Base-by-base conservation (phyloP, 768 basidiomycete species). In the Naganishia vishniacii region DNA sequence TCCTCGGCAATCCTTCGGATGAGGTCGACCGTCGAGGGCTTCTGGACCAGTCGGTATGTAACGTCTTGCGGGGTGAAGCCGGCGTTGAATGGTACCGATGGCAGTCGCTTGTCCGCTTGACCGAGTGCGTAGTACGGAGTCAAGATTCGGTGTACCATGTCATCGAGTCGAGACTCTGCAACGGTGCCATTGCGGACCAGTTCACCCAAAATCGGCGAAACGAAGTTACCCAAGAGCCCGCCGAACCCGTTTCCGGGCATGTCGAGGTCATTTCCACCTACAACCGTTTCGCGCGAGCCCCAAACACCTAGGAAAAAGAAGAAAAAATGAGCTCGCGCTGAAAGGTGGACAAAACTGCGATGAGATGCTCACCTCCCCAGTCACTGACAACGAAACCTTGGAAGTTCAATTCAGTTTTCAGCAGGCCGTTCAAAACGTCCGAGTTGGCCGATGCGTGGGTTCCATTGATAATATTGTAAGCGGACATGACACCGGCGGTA, bases 51-150 rank as follows among this genome's bases (percentile, higher is more conserved):
- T 53, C 62, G 62, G 49, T 63, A 63, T 28, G 32, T 28, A 23
- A 34, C 48, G 40, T 25, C 49, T 34, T 41, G 40, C 20, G 37
- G 37, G 3, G 48, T 20, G 28, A 47, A 15, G 47, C 46, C 61
- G 46, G 37, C 37, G 42, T 56, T 56, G 48, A 49, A 63, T 2
- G 62, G 62, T 6, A 53, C 42, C 5, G 18, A 16, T 32, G 62
- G 62, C 37, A 63, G 34, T n/a, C 78, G 73, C 3, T 80, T 72
- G 75, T 91, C 49, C 26, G 48, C 86, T 77, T 79, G 80, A 40
- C 72, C 70, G 20, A 75, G 65, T 7, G 68, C 67, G 61, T 72
- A 85, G 83, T 84, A 88, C 7, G 82, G 72, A 2, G 72, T 74
- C n/a, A 76, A 65, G 42, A 76, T 74, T 9, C 74, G 73, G 53